Evolutionary conservation across 1,139 yeast genomes (phyloP), one percentile per base, ranked within the genome.

Genomic region (Suhomyces maxii): DNA sequence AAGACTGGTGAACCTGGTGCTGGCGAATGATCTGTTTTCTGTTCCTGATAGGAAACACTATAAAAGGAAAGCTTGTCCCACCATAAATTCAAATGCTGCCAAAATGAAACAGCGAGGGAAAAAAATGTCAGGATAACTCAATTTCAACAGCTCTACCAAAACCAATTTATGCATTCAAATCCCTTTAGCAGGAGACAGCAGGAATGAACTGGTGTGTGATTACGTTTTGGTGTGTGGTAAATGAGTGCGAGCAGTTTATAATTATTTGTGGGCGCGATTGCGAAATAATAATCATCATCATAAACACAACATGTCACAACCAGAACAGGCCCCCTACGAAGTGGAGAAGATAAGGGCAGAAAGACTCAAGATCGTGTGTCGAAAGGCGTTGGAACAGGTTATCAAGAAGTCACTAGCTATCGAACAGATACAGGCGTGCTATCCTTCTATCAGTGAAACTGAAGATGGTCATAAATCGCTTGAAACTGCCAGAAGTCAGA

Each of bases 371-470:
- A 73, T 79, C 43, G 85, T 85, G 9, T 76, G 83, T 45, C 65
- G 71, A n/a, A 80, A 84, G 56, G 90, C 96, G 0, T 70, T 89
- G 6, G 81, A 80, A 38, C 88, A 84, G 60, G 80, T 90, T 0
- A 77, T 83, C 36, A 67, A 65, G 41, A 81, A 80, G 50, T 76
- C 83, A 34, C 65, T 88, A 38, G 76, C 83, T 5, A 67, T 78
- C 41, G 89, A 85, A 11, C 83, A 82, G 52, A 64, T 89, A 31
- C 68, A 72, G 36, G 68, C 80, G 28, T 87, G 96, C 59, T 89
- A 82, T 61, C 95, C 96, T 0, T 67, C 73, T 1, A 71, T 85
- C 23, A 72, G 84, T 0, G 54, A 65, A 11, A 66, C 79, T 3
- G 68, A 67, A 14, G 77, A 77, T 9, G 93, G 91, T 0, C 60